Conservation (phyloP, 148 eudicot genomes). For the Camellia lanceoleosa region DNA sequence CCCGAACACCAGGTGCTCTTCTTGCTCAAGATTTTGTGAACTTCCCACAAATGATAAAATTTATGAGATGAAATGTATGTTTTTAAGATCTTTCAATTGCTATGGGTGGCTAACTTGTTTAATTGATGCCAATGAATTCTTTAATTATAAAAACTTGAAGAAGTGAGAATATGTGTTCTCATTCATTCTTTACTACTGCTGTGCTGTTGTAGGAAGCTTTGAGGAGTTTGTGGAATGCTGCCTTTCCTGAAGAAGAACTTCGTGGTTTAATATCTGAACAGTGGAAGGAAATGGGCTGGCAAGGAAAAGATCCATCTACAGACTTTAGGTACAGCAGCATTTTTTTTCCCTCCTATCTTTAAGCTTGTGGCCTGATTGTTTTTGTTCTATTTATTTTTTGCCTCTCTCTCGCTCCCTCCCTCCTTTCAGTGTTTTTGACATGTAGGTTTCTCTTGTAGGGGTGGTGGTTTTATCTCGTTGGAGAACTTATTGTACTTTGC, state of each 20-base stretch:
- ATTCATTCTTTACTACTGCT: constrained; percentile 1
- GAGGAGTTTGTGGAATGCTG: constrained; percentile 80
- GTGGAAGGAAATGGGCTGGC: constrained; percentile 99
- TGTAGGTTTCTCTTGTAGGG: constrained; percentile 44
- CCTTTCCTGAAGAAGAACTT: constrained; percentile 85
- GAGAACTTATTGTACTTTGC: constrained; percentile 87
- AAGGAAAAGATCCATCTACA: constrained; percentile 99
- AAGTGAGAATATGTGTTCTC: not conserved
- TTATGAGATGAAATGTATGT: not conserved
- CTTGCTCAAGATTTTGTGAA: not conserved
- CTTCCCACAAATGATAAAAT: not conserved
- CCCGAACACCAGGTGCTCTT: constrained; percentile 76
- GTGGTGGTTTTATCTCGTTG: constrained; percentile 94
- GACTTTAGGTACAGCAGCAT: constrained; percentile 68
- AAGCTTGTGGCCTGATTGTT: constrained; percentile 4
- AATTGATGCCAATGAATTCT: not conserved
- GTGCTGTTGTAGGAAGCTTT: constrained; percentile 61
- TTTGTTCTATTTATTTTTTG: not conserved
- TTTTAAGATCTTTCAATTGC: constrained; percentile 1
- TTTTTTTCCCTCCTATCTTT: constrained; percentile 8
- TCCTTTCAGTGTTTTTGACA: constrained; percentile 17
- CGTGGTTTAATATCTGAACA: constrained; percentile 80
- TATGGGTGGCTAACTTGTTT: not conserved
- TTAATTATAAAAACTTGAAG: not conserved
- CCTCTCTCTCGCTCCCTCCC: constrained; percentile 9